These are phyloP conservation scores for Amyloporia xantha DNA, from an alignment of 768 basidiomycete species.

Conservation along the genomic window DNA sequence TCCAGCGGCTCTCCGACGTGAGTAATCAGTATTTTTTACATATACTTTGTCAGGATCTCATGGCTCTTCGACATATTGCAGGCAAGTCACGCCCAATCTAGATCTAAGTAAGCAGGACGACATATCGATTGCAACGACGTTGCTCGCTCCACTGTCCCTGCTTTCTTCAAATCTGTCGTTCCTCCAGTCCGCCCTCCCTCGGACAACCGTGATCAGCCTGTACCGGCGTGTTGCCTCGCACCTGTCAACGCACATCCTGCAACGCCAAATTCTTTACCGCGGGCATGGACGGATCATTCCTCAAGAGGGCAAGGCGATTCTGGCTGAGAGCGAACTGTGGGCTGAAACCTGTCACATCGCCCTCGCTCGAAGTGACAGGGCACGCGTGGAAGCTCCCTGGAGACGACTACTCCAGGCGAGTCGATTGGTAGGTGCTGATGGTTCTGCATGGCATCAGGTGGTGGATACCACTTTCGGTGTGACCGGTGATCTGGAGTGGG, in stretches of 20 bases:
- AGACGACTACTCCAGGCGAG: conserved; percentile 62
- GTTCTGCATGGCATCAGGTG: conserved; percentile 42
- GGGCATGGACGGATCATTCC: conserved; percentile 54
- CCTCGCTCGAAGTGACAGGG: conserved; percentile 38
- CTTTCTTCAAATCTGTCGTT: conserved; percentile 74
- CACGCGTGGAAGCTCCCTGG: conserved; percentile 70
- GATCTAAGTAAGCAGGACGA: conserved; percentile 23
- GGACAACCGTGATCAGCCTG: conserved; percentile 45
- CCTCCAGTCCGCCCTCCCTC: conserved; percentile 59
- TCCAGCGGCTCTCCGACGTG: conserved; percentile 38
- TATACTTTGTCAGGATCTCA: background rate
- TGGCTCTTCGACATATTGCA: background rate
- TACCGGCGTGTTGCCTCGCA: conserved; percentile 72
- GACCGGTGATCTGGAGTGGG: conserved; percentile 39
- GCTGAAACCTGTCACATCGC: conserved; percentile 67
- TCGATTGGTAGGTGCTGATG: conserved; percentile 57
- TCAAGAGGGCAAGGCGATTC: conserved; percentile 54
- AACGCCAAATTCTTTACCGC: conserved; percentile 76
- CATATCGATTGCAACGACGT: conserved; percentile 55
- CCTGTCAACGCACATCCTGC: conserved; percentile 71
- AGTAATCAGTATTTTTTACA: conserved; percentile 15
- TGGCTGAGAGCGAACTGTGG: conserved; percentile 77
- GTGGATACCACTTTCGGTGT: conserved; percentile 42
- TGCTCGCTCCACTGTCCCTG: conserved; percentile 71
- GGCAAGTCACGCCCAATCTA: conserved; percentile 23